Evolutionary conservation across 2,329 filamentous ascomycete species (phyloP).

Genomic region (Pseudogymnoascus sp.): DNA sequence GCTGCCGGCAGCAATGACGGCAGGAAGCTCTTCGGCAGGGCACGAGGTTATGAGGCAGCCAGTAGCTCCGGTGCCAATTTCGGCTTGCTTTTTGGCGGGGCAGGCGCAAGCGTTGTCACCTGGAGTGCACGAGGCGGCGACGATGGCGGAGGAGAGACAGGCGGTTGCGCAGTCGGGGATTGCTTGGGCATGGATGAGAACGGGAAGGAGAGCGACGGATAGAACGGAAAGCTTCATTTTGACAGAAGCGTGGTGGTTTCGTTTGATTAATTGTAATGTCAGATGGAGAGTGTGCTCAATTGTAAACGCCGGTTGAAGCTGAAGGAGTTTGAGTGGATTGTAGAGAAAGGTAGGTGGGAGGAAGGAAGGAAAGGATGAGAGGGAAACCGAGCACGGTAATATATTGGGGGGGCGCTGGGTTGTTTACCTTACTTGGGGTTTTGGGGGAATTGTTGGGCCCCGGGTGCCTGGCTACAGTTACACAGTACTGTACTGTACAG

Average conservation of each 20-base stretch:
- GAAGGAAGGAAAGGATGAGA: background rate
- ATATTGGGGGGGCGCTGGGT: background rate
- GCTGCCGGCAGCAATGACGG: background rate
- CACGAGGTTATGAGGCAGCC: background rate
- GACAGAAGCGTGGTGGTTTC: background rate
- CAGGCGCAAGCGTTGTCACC: background rate
- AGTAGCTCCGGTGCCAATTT: background rate
- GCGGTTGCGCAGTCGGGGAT: background rate
- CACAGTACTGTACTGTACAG: background rate
- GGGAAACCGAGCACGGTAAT: background rate
- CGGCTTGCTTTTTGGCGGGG: background rate
- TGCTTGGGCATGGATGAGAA: background rate
- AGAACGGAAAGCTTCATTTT: constrained; percentile 6
- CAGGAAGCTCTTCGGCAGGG: background rate
- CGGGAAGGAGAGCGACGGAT: background rate
- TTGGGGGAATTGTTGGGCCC: background rate
- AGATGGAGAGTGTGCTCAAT: background rate
- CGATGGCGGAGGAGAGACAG: background rate
- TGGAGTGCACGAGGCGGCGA: background rate
- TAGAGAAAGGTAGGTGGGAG: background rate
- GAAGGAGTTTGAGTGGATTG: background rate
- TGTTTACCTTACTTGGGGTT: background rate
- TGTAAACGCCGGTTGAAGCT: background rate
- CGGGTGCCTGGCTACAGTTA: background rate
- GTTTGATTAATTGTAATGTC: background rate